Evolutionary conservation across 2,329 filamentous ascomycete species (phyloP), one percentile per base, ranked within the genome.

Genomic region (Dendryphion nanum): DNA sequence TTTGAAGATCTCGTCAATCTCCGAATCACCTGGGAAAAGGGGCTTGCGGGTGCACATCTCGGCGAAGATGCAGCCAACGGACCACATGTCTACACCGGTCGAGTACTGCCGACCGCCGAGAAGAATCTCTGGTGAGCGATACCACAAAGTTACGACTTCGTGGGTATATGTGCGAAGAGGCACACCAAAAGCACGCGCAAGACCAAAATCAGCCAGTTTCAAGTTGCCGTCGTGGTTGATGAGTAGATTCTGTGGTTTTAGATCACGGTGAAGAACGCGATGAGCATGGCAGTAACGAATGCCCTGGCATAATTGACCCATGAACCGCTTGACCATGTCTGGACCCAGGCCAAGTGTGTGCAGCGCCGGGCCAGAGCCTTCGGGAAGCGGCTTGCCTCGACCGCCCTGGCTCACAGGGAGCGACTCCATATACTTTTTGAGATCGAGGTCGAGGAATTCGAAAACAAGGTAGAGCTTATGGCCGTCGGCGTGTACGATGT

Each of bases 361-460:
- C 38, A 87, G 70, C 38, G 79, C 76, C 35, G 79, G 64, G 16
- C 78, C 79, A 31, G 84, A 79, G 33, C 86, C 87, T 52, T 91
- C 86, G 6, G 89, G 89, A 35, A 95, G 74, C 29, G 88, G 79
- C 72, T 90, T 93, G 57, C 88, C 89, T 42, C 89, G 82, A 28
- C 89, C 89, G 51, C 89, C 89, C 58, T 94, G 86, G 58, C 77
- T 84, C 41, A 91, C 82, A 4, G 89, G 89, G 30, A 95, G 77
- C 5, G 89, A 80, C 68, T 95, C 89, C 89, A 95, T 95, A 69
- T 94, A 95, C 68, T 94, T 95, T 74, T 95, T 95, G 54, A 95
- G 74, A 58, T 95, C 89, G 41, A 91, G 77, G 60, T 95, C 89
- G 51, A 95, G 83, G 68, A 87, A 95, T 66, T 95, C 89, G 49